Percentiles rank a stretch among this genome's conserved stretches.
Conservation (phyloP, 257 asterid genomes). For the Solanum corneliomulleri region DNA sequence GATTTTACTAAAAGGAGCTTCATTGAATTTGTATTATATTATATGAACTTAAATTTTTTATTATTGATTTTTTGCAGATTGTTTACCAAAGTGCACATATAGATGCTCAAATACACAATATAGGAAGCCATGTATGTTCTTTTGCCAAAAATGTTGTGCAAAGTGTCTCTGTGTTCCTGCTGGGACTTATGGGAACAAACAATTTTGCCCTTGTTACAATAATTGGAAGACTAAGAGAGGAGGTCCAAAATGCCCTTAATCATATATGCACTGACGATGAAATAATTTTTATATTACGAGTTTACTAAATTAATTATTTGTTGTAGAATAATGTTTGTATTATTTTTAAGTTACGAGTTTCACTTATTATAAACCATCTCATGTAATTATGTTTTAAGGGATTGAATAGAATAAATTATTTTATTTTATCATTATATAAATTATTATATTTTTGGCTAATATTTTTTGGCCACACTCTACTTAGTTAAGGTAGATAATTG, state of each 20-base stretch:
- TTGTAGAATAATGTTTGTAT: background rate
- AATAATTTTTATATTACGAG: background rate
- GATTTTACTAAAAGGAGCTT: background rate
- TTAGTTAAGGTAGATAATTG: background rate
- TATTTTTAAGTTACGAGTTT: background rate
- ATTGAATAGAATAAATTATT: background rate
- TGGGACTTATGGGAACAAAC: conserved; percentile 81
- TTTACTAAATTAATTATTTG: background rate
- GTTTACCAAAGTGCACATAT: conserved; percentile 28
- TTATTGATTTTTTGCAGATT: conserved; percentile 21
- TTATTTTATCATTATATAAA: background rate
- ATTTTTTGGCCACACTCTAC: background rate
- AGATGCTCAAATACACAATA: conserved; percentile 74
- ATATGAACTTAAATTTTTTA: background rate
- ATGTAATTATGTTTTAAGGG: background rate
- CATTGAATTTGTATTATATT: background rate
- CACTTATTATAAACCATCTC: background rate
- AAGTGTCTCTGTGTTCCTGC: conserved; percentile 71
- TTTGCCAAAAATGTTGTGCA: conserved; percentile 62
- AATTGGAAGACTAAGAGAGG: conserved; percentile 88
- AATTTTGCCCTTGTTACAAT: conserved; percentile 72
- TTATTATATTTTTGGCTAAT: background rate
- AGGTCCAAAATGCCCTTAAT: conserved; percentile 78
- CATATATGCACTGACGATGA: background rate
- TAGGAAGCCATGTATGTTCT: conserved; percentile 78